Conservation (phyloP, 2,329 filamentous ascomycete species). For the Claviceps purpurea region DNA sequence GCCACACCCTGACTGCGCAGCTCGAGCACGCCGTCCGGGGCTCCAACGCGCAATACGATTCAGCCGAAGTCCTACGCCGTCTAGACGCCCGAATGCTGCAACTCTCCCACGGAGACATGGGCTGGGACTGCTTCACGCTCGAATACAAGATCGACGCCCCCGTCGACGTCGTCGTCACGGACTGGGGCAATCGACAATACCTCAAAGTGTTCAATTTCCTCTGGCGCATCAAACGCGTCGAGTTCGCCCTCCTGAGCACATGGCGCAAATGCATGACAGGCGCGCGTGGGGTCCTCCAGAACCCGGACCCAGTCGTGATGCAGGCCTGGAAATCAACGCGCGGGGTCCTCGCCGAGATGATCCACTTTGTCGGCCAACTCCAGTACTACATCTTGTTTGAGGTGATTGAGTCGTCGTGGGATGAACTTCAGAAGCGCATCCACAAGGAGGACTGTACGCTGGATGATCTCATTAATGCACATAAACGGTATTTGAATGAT, state of each 20-base stretch:
- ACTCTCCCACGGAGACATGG: constrained; percentile 89
- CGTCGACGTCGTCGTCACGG: constrained; percentile 91
- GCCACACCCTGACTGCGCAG: constrained; percentile 94
- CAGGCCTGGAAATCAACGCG: constrained; percentile 83
- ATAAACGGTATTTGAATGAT: constrained; percentile 77
- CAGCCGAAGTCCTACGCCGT: constrained; percentile 76
- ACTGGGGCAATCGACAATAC: constrained; percentile 91
- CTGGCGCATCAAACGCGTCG: constrained; percentile 95
- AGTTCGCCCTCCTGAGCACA: constrained; percentile 80
- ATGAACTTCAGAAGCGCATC: constrained; percentile 71
- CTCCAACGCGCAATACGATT: constrained; percentile 93
- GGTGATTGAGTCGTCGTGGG: constrained; percentile 94
- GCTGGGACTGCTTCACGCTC: constrained; percentile 97
- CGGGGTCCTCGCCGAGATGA: constrained; percentile 89
- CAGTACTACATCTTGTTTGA: constrained; percentile 99
- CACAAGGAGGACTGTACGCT: constrained; percentile 77
- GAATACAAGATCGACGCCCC: constrained; percentile 98
- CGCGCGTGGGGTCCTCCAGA: constrained; percentile 75
- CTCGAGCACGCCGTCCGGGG: constrained; percentile 93
- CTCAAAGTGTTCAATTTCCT: constrained; percentile 99
- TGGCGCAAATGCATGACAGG: constrained; percentile 97
- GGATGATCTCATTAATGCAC: constrained; percentile 87
- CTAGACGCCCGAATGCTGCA: constrained; percentile 98
- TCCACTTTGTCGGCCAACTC: constrained; percentile 91
- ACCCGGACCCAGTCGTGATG: constrained; percentile 52